Percentiles rank a stretch among this genome's conserved stretches.
Evolutionary conservation across 495 filamentous ascomycete species (phyloP).

Genomic region (Penicillium robsamsonii): DNA sequence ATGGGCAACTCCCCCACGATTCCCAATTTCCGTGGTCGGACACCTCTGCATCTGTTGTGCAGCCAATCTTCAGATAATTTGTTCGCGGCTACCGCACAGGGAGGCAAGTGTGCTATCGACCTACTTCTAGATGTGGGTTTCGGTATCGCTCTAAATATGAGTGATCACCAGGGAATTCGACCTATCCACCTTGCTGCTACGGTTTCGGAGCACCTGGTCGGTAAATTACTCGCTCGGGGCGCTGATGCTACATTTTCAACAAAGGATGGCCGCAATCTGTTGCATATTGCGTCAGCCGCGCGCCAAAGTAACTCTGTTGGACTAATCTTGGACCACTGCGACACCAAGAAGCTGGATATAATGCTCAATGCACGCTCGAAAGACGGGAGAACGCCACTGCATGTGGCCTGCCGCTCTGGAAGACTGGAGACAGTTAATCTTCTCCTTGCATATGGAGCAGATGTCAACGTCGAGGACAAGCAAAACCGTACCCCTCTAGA

Average conservation of each 20-base stretch:
- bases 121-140: constrained; percentile 13
- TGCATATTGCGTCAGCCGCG: constrained; percentile 41
- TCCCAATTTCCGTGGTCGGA: constrained; percentile 24
- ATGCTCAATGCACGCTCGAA: constrained; percentile 20
- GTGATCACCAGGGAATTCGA: constrained; percentile 21
- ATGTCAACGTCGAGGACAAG: constrained; percentile 16
- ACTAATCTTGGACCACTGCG: constrained; percentile 31
- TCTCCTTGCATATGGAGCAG: constrained; percentile 34
- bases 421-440: constrained; percentile 33
- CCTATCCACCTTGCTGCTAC: constrained; percentile 37
- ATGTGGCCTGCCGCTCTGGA: constrained; percentile 38
- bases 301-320: constrained; percentile 38
- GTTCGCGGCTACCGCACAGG: constrained; percentile 3
- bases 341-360: constrained; percentile 1
- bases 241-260: constrained; percentile 27
- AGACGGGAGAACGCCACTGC: constrained; percentile 28
- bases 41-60: constrained; percentile 26
- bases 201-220: constrained; percentile 29
- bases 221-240: constrained; percentile 34
- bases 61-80: constrained; percentile 11
- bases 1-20: constrained; percentile 14
- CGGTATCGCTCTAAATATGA: neutral
- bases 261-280: constrained; percentile 29
- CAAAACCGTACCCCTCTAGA: constrained; percentile 3
- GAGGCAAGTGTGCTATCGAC: constrained; percentile 12